Conservation (phyloP, 176 grass and related monocot species). For the Oryza meyeriana region DNA sequence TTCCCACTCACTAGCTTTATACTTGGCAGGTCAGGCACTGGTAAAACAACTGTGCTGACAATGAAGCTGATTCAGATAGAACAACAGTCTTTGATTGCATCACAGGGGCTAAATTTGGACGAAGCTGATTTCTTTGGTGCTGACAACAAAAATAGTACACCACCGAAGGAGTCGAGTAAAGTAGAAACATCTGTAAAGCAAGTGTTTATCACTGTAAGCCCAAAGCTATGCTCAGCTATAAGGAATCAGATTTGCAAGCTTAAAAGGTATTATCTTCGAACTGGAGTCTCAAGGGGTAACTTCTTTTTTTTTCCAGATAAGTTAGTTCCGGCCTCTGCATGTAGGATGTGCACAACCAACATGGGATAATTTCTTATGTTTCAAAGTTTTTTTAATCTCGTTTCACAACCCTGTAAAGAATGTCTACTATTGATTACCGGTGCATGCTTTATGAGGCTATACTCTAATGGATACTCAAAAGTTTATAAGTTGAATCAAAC, state of each 20-base stretch:
- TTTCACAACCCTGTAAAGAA: background rate
- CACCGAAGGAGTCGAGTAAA: background rate
- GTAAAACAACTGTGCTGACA: slow-evolving; percentile 87
- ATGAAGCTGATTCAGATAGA: slow-evolving; percentile 74
- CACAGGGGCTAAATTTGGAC: slow-evolving; percentile 28
- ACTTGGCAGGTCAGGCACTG: slow-evolving; percentile 88
- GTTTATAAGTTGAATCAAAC: background rate
- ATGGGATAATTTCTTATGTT: background rate
- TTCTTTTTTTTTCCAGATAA: background rate
- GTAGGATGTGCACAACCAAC: too few relatives aligned
- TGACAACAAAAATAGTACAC: background rate
- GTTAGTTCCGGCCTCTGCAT: too few relatives aligned
- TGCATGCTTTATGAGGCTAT: background rate
- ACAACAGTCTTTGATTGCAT: slow-evolving; percentile 65
- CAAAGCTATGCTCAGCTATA: slow-evolving; percentile 83
- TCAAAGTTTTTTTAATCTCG: background rate
- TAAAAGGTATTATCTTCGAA: slow-evolving; percentile 37
- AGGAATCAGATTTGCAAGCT: slow-evolving; percentile 59
- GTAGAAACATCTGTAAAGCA: slow-evolving; percentile 50
- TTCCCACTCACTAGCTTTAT: slow-evolving; percentile 78
- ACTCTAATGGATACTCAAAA: background rate
- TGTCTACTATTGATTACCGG: background rate
- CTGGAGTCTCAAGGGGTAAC: background rate
- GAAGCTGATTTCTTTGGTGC: slow-evolving; percentile 13
- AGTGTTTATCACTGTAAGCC: slow-evolving; percentile 89